Evolutionary conservation across 192 early-diverging fungal species (phyloP), one percentile per base, ranked within the genome.

Genomic region (Gonapodya prolifera): DNA sequence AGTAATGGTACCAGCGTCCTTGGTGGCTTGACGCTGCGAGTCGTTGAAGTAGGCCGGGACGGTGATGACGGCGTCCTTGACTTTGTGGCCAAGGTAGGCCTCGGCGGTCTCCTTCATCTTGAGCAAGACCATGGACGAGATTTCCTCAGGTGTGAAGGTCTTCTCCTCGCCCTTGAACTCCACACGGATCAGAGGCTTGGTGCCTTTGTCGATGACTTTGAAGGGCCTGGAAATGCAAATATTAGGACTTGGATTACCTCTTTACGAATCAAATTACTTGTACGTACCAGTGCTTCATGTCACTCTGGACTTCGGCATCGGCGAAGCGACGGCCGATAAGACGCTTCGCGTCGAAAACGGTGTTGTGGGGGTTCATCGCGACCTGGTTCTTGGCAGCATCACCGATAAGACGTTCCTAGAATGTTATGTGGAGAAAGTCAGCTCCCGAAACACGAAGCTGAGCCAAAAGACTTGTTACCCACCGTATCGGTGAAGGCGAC

Each of bases 271-370:
- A n/a, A n/a, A n/a, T n/a, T n/a, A n/a, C n/a, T n/a, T n/a, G n/a
- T n/a, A n/a, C n/a, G 69, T 95, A 92, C 92, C 92, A 97, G 91
- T 96, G 94, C 92, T 97, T 97, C 94, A 99, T 99, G 86, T 99
- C 97, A 76, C 92, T 90, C 89, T 99, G 94, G 75, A 99, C 97
- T 85, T 96, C 97, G 79, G 85, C 78, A 83, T 96, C 95, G 69
- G 84, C 87, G 84, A 96, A 97, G 70, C 91, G 89, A 81, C 95
- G 97, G 84, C 97, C 97, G 82, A 98, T 98, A 33, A 97, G 89
- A 88, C 97, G 95, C 91, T 98, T 98, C 78, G 97, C 96, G 88
- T 96, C 95, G 80, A 96, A 98, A 77, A 98, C 94, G 79, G 97
- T 99, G 90, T 97, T 97, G 88, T 91, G 84, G 77, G 97, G 96